Percentiles rank a stretch among this genome's conserved stretches.
Conservation (phyloP, 2,329 filamentous ascomycete genomes). For the Arthrobotrys conoides region DNA sequence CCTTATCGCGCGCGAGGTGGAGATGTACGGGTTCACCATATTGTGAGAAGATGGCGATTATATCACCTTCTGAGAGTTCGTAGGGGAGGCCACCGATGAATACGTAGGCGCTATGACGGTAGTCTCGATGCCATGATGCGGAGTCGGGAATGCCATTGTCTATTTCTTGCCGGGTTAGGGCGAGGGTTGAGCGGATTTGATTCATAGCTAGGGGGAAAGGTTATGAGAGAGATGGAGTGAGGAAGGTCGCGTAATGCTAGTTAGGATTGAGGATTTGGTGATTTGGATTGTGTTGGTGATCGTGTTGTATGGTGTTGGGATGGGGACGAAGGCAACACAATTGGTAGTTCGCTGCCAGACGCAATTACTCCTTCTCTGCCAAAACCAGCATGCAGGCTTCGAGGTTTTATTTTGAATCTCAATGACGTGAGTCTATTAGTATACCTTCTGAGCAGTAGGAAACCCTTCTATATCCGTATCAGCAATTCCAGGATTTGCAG, state of each 20-base stretch:
- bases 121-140: slow-evolving; percentile 73
- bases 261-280: slow-evolving; percentile 5
- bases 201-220: slow-evolving; percentile 78
- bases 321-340: slow-evolving; percentile 1
- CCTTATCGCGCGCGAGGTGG: slow-evolving; percentile 92
- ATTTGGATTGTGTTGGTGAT: slow-evolving; percentile 16
- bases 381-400: too few species aligned
- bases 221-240: background rate
- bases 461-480: background rate
- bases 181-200: slow-evolving; percentile 89
- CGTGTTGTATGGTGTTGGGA: slow-evolving; percentile 11
- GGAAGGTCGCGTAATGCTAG: background rate
- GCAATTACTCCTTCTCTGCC: background rate
- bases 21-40: slow-evolving; percentile 95
- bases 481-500: background rate
- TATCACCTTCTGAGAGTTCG: slow-evolving; percentile 93
- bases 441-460: background rate
- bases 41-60: slow-evolving; percentile 96
- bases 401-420: too few species aligned
- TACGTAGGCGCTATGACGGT: slow-evolving; percentile 95
- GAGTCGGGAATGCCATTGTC: slow-evolving; percentile 77
- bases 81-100: slow-evolving; percentile 96
- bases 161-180: slow-evolving; percentile 93
- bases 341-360: background rate
- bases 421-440: background rate